Evolutionary conservation across 1,284 basidiomycete genomes (phyloP).

Genomic region (Fomitopsis schrenkii): DNA sequence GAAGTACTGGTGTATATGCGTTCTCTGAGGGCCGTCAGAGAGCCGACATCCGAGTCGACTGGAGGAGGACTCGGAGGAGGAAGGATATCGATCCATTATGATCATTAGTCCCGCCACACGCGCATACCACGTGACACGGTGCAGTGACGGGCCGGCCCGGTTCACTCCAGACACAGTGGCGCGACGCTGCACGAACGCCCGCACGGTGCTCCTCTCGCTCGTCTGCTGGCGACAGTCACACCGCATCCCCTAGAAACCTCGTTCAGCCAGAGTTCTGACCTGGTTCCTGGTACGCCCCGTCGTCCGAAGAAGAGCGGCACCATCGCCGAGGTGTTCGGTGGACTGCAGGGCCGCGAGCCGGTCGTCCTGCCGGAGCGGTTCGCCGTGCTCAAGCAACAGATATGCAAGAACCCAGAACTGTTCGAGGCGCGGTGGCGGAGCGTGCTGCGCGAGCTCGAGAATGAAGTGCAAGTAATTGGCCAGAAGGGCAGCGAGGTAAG

Average conservation of each 20-base stretch:
- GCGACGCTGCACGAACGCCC: too few relatives aligned
- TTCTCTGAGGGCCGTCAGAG: too few relatives aligned
- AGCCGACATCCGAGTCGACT: too few relatives aligned
- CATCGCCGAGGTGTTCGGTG: conserved; percentile 57
- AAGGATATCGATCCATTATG: too few relatives aligned
- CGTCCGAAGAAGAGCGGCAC: conserved; percentile 15
- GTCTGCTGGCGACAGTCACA: neutral
- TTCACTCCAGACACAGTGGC: too few relatives aligned
- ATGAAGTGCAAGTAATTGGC: conserved; percentile 41
- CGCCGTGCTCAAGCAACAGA: conserved; percentile 50
- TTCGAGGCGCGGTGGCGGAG: conserved; percentile 53
- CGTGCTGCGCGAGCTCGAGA: conserved; percentile 47
- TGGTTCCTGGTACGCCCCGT: neutral
- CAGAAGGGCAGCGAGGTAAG: conserved; percentile 20
- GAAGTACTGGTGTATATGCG: too few relatives aligned
- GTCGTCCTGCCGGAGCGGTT: conserved; percentile 53
- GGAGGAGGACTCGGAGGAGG: too few relatives aligned
- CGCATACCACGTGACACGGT: too few relatives aligned
- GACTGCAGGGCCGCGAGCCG: conserved; percentile 42
- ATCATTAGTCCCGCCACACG: too few relatives aligned
- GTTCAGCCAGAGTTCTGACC: neutral
- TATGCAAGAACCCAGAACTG: conserved; percentile 39
- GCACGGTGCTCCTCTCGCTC: neutral
- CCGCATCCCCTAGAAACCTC: neutral
- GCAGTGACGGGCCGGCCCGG: too few relatives aligned